Conservation (phyloP, 129 eudicot genomes). For the Centella asiatica region DNA sequence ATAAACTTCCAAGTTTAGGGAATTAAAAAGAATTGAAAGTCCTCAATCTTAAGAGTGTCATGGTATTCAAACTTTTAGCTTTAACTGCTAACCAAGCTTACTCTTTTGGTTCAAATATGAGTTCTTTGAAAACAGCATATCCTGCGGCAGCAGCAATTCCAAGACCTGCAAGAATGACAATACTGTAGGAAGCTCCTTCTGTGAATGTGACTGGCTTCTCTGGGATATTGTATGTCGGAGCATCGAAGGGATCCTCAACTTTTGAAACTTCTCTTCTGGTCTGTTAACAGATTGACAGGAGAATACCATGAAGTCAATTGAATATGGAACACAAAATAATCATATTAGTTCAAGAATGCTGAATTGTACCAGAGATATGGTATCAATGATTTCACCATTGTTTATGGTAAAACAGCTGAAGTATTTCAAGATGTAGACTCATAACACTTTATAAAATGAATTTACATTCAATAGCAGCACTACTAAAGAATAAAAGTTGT, state of each 20-base stretch:
- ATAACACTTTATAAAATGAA: no score
- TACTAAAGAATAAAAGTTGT: no score
- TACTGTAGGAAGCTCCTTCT: conserved; percentile 76
- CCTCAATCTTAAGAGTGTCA: neutral
- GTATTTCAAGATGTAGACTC: no score
- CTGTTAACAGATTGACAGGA: conserved; percentile 25
- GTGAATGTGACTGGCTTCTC: conserved; percentile 85
- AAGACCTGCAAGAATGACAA: conserved; percentile 72
- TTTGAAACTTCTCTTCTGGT: conserved; percentile 54
- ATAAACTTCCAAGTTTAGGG: neutral
- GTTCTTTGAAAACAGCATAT: conserved; percentile 85
- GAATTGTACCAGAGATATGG: no score
- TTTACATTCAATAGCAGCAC: no score
- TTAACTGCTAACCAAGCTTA: conserved; percentile 16
- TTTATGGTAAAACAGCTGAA: no score
- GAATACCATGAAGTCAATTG: neutral
- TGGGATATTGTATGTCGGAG: conserved; percentile 85
- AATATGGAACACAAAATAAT: neutral
- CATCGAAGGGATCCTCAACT: conserved; percentile 83
- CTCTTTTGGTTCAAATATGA: conserved; percentile 92
- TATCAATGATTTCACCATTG: no score
- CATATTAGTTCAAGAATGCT: neutral
- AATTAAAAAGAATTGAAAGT: conserved; percentile 1
- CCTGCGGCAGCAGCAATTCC: conserved; percentile 86
- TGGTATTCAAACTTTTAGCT: neutral